Base-by-base conservation (phyloP, 1,284 basidiomycete genomes). In the Sanghuangporus sanghuang region DNA sequence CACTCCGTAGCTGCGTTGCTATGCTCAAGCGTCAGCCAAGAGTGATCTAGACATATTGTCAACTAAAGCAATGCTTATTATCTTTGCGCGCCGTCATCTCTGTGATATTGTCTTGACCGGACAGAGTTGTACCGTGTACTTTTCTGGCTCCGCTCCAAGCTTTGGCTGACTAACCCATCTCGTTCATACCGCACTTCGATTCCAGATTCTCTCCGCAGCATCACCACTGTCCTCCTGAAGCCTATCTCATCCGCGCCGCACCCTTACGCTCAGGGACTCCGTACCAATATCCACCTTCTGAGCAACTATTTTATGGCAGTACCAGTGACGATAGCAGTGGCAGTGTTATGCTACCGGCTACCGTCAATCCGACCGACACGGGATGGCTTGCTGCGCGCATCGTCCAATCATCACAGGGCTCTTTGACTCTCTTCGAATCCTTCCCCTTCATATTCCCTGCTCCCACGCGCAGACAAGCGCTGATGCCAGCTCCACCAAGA, bases 141-240 rank as follows among this genome's bases (percentile, higher is more conserved):
- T 46, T 46, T 46, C 21, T 46, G 44, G 16, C 44, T 46, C 44
- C 16, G 44, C 16, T 21, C 44, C 21, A 46, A 46, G 44, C 44
- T 46, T 46, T 46, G 44, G 44, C 50, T 52, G 50, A 54, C 53
- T 32, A 54, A 38, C 27, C 32, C 16, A n/a, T 12, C 12, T 27
- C 7, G 12, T 12, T 23, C 27, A 52, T 11, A 2, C 49, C 49
- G 18, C 14, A 23, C 49, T 52, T 52, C 49, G 49, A 52, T 23
- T 46, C 44, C 44, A 42, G 23, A n/a, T 50, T 52, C 21, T 54
- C 53, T 54, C 53, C 53, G 53, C 53, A 54, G 53, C 53, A 54
- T 36, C 36, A 38, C 32, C 32, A 2, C 50, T 2, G 2, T 14
- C 27, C 5, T n/a, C 7, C 14, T 32, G 21, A 32, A 32, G 27